These are phyloP conservation scores for Suillus sp. DNA, from an alignment of 768 basidiomycete genomes.

Conservation along the genomic window DNA sequence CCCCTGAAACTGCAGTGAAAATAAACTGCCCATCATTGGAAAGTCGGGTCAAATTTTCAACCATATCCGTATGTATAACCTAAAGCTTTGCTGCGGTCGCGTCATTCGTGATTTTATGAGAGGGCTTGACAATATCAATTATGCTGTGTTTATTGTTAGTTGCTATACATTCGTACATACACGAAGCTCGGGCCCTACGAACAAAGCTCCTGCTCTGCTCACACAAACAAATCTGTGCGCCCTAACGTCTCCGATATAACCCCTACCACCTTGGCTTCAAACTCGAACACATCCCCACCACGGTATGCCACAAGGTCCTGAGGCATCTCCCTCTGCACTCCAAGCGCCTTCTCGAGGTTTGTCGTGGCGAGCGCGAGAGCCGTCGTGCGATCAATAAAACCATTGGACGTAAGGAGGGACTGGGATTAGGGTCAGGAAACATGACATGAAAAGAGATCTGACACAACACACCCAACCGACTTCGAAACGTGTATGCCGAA, in stretches of 20 bases:
- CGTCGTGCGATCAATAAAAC: conserved; percentile 34
- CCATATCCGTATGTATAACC: too few relatives aligned
- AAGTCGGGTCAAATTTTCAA: too few relatives aligned
- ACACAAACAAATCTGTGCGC: conserved; percentile 24
- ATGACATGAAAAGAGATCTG: background rate
- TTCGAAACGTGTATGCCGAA: conserved; percentile 39
- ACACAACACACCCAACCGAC: conserved; percentile 37
- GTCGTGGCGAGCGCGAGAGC: conserved; percentile 40
- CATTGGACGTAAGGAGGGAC: conserved; percentile 43
- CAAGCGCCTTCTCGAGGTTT: conserved; percentile 48
- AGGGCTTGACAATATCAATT: too few relatives aligned
- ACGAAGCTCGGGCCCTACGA: background rate
- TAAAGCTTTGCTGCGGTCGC: too few relatives aligned
- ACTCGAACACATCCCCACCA: conserved; percentile 40
- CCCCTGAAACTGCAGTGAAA: too few relatives aligned
- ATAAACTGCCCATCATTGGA: too few relatives aligned
- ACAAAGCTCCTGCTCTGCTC: background rate
- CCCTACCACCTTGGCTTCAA: conserved; percentile 42
- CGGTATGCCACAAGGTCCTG: conserved; percentile 41
- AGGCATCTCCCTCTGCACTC: conserved; percentile 31
- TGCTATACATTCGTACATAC: background rate
- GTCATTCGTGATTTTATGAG: too few relatives aligned
- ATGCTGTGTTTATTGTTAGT: background rate
- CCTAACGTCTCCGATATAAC: conserved; percentile 34
- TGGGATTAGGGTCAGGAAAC: conserved; percentile 16